These are phyloP conservation scores for Mycena citricolor DNA, from an alignment of 1,284 basidiomycete genomes.

Conservation along the genomic window DNA sequence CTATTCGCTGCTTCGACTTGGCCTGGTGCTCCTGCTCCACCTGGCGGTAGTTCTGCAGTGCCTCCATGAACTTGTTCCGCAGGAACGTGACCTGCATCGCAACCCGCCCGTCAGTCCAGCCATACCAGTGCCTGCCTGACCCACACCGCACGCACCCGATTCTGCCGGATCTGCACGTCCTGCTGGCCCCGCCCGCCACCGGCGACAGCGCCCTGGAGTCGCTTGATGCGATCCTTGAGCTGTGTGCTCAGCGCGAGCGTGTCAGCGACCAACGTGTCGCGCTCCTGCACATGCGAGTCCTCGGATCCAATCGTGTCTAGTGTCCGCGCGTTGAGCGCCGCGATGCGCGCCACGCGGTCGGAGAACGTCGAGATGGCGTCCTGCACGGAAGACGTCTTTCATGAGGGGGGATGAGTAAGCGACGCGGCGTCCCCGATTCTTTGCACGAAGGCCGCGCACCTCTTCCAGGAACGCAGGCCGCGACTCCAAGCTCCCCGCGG, in stretches of 20 bases:
- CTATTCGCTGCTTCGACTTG: conserved; percentile 81
- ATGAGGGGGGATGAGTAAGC: too few relatives aligned
- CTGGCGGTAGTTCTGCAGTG: conserved; percentile 73
- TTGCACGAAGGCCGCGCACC: background rate
- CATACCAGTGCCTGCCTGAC: background rate
- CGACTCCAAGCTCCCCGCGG: background rate
- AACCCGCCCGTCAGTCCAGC: background rate
- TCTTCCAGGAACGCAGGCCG: conserved; percentile 14
- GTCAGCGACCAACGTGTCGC: conserved; percentile 59
- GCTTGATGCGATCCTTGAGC: conserved; percentile 67
- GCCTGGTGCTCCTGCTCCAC: conserved; percentile 85
- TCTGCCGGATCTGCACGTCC: conserved; percentile 64
- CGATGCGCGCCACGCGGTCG: conserved; percentile 56
- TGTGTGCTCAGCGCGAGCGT: conserved; percentile 62
- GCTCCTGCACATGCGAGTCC: conserved; percentile 35
- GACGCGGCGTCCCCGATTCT: too few relatives aligned
- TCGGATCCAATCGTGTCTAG: conserved; percentile 58
- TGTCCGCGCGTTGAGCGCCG: conserved; percentile 58
- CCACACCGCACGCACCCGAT: conserved; percentile 56
- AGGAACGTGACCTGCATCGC: conserved; percentile 51
- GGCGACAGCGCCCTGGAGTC: conserved; percentile 45
- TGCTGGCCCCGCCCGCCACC: conserved; percentile 20
- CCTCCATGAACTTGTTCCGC: conserved; percentile 65
- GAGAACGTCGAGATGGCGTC: conserved; percentile 55
- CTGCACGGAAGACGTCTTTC: conserved; percentile 56